Percentiles rank a stretch among this genome's conserved stretches.
Evolutionary conservation across 2,329 filamentous ascomycete species (phyloP).

Genomic region (Leptographium procerum): DNA sequence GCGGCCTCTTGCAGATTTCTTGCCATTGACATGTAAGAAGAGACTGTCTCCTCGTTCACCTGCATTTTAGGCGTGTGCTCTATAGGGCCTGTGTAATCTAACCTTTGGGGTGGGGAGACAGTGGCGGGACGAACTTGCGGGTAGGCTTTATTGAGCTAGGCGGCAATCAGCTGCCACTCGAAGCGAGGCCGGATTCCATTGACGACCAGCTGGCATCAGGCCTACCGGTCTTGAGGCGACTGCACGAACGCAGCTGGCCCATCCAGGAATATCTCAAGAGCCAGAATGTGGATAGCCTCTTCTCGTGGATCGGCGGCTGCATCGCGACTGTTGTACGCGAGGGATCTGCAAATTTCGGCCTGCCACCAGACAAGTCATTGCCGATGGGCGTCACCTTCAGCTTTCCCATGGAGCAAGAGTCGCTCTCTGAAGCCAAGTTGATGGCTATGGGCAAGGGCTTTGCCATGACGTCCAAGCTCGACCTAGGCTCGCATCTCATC

Average conservation of each 20-base stretch:
- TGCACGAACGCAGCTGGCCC: constrained; percentile 60
- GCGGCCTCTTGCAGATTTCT: constrained; percentile 33
- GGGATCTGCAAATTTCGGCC: constrained; percentile 32
- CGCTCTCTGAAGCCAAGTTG: constrained; percentile 49
- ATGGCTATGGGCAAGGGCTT: constrained; percentile 65
- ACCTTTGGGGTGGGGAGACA: constrained; percentile 18
- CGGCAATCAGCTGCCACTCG: constrained; percentile 2
- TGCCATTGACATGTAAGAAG: constrained; percentile 52
- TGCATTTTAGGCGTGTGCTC: no score
- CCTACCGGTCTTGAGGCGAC: constrained; percentile 31
- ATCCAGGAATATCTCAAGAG: constrained; percentile 63
- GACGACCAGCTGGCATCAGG: constrained; percentile 8
- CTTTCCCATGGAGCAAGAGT: constrained; percentile 57
- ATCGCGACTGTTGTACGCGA: constrained; percentile 62
- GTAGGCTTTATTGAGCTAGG: constrained; percentile 56
- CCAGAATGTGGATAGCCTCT: constrained; percentile 63
- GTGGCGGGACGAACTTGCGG: constrained; percentile 57
- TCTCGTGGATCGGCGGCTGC: constrained; percentile 70
- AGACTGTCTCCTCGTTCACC: no score
- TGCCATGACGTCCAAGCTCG: constrained; percentile 46
- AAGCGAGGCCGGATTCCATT: neutral
- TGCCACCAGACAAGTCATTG: constrained; percentile 35
- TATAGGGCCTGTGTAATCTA: no score
- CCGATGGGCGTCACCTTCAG: constrained; percentile 59
- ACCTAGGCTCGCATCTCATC: constrained; percentile 47